phyloP scores from a whole-genome alignment of 2,329 filamentous ascomycete genomes.

The Pyrenochaeta sp. region DNA sequence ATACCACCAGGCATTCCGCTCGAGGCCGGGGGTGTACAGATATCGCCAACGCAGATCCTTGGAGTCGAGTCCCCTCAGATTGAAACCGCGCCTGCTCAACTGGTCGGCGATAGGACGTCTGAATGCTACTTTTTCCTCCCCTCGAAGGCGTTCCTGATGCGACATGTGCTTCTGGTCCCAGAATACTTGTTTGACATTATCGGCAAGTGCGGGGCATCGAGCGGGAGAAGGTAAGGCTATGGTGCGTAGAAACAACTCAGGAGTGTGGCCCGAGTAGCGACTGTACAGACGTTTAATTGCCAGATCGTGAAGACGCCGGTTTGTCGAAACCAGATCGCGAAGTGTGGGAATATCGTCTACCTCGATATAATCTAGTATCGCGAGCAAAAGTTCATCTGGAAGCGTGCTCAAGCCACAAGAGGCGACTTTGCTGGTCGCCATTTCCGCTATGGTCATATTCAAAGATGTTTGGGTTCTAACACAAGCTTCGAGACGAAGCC shows the following conservation, averaged over 20 bases:
- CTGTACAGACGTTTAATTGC: conserved; percentile 7
- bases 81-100: background rate
- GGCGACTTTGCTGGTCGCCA: too few relatives aligned
- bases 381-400: conserved; percentile 13
- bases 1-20: conserved; percentile 7
- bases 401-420: background rate
- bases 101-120: background rate
- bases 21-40: background rate
- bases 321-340: conserved; percentile 7
- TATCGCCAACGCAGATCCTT: too few relatives aligned
- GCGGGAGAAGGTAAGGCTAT: conserved; percentile 2
- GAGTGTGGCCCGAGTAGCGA: conserved; percentile 2
- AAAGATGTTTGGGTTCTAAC: too few relatives aligned
- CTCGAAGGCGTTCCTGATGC: background rate
- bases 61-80: background rate
- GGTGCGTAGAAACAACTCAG: conserved; percentile 13
- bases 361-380: conserved; percentile 6
- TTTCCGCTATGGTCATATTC: too few relatives aligned
- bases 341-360: conserved; percentile 4
- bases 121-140: too few relatives aligned
- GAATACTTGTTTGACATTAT: conserved; percentile 6
- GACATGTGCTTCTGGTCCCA: conserved; percentile 5
- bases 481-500: too few relatives aligned
- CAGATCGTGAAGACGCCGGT: conserved; percentile 8
- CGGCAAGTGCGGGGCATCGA: background rate